These are phyloP conservation scores for Blastobotrys persicus DNA, from an alignment of 1,139 yeast species.

Conservation along the genomic window DNA sequence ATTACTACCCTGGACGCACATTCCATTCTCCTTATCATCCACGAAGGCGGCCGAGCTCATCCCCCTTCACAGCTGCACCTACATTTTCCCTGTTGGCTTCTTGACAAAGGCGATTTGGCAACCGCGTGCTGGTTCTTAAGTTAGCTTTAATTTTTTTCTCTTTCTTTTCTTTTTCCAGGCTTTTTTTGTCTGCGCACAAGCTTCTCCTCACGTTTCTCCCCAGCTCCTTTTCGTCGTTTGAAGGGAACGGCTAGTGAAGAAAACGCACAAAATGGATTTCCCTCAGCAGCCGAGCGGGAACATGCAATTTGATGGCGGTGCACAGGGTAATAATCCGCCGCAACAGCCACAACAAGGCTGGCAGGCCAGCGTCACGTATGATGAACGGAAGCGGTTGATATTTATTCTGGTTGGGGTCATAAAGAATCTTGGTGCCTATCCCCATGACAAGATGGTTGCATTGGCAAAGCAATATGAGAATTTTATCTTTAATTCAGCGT, in stretches of 20 bases:
- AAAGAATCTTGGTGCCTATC: conserved; percentile 29
- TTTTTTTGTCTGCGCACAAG: neutral
- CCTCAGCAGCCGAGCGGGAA: conserved; percentile 11
- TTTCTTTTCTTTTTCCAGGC: neutral
- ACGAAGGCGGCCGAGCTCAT: no score
- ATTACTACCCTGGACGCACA: neutral
- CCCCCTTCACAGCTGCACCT: no score
- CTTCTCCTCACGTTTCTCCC: neutral
- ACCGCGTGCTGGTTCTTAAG: neutral
- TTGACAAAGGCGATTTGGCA: no score
- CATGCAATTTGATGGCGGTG: conserved; percentile 6
- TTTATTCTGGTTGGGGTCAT: conserved; percentile 23
- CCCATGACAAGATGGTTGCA: conserved; percentile 31
- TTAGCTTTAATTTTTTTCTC: conserved; percentile 6
- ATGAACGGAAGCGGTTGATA: conserved; percentile 31
- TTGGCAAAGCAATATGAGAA: conserved; percentile 35
- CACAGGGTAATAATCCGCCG: conserved; percentile 8
- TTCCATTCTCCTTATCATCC: neutral
- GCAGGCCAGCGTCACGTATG: conserved; percentile 28
- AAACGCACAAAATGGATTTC: conserved; percentile 8
- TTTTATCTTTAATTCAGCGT: conserved; percentile 30
- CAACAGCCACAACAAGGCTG: conserved; percentile 20
- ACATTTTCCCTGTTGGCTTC: no score
- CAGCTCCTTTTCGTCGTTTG: conserved; percentile 1
- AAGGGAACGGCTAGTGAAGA: neutral